Base-by-base conservation (phyloP, 2,329 filamentous ascomycete species). In the Pleoardoris graminearum region DNA sequence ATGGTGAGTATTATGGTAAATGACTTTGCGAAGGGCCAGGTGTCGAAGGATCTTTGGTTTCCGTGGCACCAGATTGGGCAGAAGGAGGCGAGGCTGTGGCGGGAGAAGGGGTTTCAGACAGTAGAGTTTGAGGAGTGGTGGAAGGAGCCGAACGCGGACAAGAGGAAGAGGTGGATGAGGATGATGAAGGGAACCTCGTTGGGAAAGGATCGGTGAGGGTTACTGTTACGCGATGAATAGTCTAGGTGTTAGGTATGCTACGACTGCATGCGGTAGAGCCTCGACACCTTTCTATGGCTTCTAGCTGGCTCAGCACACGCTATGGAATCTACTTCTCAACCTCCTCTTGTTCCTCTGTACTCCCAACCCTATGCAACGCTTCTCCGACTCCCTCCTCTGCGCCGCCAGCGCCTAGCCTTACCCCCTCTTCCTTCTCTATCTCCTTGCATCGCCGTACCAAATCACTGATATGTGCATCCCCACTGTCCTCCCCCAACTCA, bases 401-500 rank as follows among this genome's bases (percentile, higher is more conserved):
- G 27, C 35, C 27, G 43, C 30, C 41, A 29, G 4, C 19, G 30
- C 21, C 48, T 36, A 43, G 27, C 32, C 45, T 51, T 32, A 22
- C 63, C 65, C 67, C 67, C 61, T 61, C 45, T 67, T 61, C 57
- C 38, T 56, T 59, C 75, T 87, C 82, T 48, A 96, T 79, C 46
- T 78, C 81, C 65, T 85, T 83, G 37, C 94, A 87, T 48, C 90
- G 82, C 51, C 78, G 75, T 14, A 90, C 90, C 62, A 99, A 76
- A 74, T 97, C 92, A 44, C 83, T 86, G 48, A 99, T 82, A 79
- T 99, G 93, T 56, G 81, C 82, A 76, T 97, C 94, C 3, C 85
- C 85, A 68, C 89, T 94, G 47, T 90, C 89, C 2, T 83, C 77
- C 57, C 89, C 87, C 60, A 97, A 76, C 25, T 82, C 84, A 53